Conservation (phyloP, 805 yeast species). For the Metschnikowia aberdeeniae region DNA sequence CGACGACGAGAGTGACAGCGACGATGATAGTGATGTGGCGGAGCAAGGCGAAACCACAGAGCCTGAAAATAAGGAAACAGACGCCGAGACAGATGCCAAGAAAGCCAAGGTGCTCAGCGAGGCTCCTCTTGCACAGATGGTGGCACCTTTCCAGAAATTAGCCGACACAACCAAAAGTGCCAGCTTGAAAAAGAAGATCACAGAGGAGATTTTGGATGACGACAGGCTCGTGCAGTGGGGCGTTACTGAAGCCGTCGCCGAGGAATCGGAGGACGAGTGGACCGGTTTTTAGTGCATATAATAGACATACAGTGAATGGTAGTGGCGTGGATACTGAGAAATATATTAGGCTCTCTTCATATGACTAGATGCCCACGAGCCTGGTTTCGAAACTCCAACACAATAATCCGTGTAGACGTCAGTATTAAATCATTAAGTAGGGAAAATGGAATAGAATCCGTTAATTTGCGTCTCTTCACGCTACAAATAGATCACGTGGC, state of each 20-base stretch:
- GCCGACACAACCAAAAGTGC: slow-evolving; percentile 49
- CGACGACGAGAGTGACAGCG: slow-evolving; percentile 31
- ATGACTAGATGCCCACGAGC: too few relatives aligned
- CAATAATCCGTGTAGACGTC: too few relatives aligned
- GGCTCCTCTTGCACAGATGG: slow-evolving; percentile 51
- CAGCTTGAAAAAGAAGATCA: slow-evolving; percentile 60
- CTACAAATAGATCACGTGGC: not conserved
- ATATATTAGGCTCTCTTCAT: too few relatives aligned
- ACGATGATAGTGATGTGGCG: slow-evolving; percentile 1
- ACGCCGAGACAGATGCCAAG: slow-evolving; percentile 18
- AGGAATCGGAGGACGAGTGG: slow-evolving; percentile 24
- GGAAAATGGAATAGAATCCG: too few relatives aligned
- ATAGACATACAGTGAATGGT: not conserved
- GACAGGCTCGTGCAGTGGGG: slow-evolving; percentile 65
- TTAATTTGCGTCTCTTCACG: too few relatives aligned
- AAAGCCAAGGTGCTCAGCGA: slow-evolving; percentile 32
- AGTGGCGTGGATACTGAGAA: too few relatives aligned
- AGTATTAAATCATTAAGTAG: too few relatives aligned
- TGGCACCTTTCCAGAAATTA: slow-evolving; percentile 59
- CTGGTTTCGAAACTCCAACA: not conserved
- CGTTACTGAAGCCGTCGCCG: slow-evolving; percentile 29
- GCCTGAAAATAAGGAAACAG: slow-evolving; percentile 25
- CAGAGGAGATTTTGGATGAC: slow-evolving; percentile 64
- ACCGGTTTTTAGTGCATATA: slow-evolving; percentile 15
- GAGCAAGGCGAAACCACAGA: slow-evolving; percentile 25